phyloP scores from a whole-genome alignment of 2,329 filamentous ascomycete species.

The Diaporthe citri region DNA sequence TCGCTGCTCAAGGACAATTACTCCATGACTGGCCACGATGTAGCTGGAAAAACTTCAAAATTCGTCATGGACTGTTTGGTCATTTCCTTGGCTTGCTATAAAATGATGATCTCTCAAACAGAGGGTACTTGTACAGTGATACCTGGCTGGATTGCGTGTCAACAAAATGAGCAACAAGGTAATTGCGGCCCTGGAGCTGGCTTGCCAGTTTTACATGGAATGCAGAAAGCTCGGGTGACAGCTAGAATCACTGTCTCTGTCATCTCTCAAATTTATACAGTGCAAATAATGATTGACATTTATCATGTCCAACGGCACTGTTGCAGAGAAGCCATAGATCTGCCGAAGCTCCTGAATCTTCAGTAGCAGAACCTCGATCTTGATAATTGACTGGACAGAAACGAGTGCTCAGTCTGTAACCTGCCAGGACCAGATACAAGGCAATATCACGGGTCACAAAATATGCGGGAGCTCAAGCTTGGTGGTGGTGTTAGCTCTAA shows the following conservation, averaged over 20 bases:
- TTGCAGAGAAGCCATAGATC: not conserved
- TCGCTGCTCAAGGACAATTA: not conserved
- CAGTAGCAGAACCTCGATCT: not conserved
- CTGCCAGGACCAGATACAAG: not conserved
- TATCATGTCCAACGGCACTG: not conserved
- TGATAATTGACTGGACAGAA: not conserved
- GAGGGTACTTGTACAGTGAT: not conserved
- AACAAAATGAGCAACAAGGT: too few relatives aligned
- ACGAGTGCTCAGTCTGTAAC: not conserved
- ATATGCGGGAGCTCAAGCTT: not conserved
- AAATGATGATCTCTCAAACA: not conserved
- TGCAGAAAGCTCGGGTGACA: too few relatives aligned
- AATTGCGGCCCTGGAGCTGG: too few relatives aligned
- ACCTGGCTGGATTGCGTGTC: too few relatives aligned
- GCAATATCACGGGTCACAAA: not conserved
- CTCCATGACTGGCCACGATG: not conserved
- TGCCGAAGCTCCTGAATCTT: not conserved
- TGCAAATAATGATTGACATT: too few relatives aligned
- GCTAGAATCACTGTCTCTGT: too few relatives aligned
- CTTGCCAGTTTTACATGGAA: too few relatives aligned
- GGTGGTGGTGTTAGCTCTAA: rapidly evolving
- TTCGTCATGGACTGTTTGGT: not conserved
- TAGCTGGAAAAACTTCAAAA: not conserved
- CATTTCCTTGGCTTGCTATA: not conserved
- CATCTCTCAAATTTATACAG: too few relatives aligned